Percentiles rank a stretch among this genome's conserved stretches.
These are phyloP conservation scores for Curvularia sp. DNA, from an alignment of 2,329 filamentous ascomycete genomes.

Conservation along the genomic window DNA sequence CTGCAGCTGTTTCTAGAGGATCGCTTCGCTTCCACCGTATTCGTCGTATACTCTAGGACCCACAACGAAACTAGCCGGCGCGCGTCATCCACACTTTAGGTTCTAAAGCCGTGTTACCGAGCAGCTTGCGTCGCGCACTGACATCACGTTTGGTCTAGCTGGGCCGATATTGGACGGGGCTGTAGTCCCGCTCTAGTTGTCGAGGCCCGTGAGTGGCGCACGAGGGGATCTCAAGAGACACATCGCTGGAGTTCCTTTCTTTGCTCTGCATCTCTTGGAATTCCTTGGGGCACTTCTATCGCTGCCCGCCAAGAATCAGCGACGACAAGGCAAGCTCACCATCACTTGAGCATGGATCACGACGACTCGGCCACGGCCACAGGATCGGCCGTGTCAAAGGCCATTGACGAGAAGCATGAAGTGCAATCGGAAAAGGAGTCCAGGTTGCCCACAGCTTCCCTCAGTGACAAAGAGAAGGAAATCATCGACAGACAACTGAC, in stretches of 20 bases:
- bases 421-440: slow-evolving; percentile 28
- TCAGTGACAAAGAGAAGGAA: slow-evolving; percentile 44
- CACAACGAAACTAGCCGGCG: slow-evolving; percentile 8
- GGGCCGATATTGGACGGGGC: not conserved
- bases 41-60: slow-evolving; percentile 6
- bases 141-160: slow-evolving; percentile 4
- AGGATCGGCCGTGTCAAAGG: slow-evolving; percentile 25
- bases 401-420: slow-evolving; percentile 36
- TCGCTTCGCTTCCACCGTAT: slow-evolving; percentile 9
- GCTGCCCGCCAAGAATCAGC: slow-evolving; percentile 6
- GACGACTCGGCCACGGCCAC: slow-evolving; percentile 21
- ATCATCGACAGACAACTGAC: slow-evolving; percentile 52
- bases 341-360: slow-evolving; percentile 22
- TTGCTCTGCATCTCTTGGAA: slow-evolving; percentile 8
- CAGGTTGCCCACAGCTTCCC: slow-evolving; percentile 30
- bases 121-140: slow-evolving; percentile 3
- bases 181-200: slow-evolving; percentile 2
- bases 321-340: slow-evolving; percentile 19
- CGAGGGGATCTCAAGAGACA: slow-evolving; percentile 7
- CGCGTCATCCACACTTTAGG: slow-evolving; percentile 6
- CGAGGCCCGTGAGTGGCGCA: slow-evolving; percentile 18
- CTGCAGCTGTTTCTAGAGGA: no score
- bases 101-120: slow-evolving; percentile 6
- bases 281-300: slow-evolving; percentile 5
- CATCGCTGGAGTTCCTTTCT: slow-evolving; percentile 4